Conservation (phyloP, 2,329 filamentous ascomycete species). For the Pseudocercospora pini-densiflorae region DNA sequence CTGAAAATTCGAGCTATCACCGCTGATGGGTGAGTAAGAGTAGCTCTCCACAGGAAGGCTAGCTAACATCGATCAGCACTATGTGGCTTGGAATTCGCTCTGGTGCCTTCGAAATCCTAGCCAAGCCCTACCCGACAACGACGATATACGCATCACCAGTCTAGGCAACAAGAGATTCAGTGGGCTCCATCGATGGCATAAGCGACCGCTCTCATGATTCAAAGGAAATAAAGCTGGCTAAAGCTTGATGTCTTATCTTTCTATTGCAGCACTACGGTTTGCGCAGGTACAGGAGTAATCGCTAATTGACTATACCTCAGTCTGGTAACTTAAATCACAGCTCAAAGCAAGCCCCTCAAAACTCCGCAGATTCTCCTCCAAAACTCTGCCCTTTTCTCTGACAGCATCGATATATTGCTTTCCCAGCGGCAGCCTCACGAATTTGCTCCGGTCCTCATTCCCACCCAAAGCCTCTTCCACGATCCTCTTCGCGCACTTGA, state of each 20-base stretch:
- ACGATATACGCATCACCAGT: too few species aligned
- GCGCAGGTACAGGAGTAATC: too few species aligned
- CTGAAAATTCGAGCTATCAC: background rate
- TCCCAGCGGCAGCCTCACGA: slow-evolving; percentile 3
- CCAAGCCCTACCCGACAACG: background rate
- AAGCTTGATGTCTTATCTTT: too few species aligned
- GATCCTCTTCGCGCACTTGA: background rate
- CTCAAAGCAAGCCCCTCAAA: background rate
- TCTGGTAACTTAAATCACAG: slow-evolving; percentile 3
- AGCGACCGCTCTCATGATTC: too few species aligned
- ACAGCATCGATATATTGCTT: slow-evolving; percentile 2
- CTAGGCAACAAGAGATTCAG: too few species aligned
- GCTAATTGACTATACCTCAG: too few species aligned
- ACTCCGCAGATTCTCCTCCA: background rate
- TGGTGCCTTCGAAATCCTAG: background rate
- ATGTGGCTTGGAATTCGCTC: background rate
- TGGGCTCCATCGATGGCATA: too few species aligned
- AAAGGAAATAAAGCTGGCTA: too few species aligned
- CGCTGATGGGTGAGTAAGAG: background rate
- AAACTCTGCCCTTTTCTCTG: background rate
- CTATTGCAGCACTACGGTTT: too few species aligned
- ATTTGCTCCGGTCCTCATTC: background rate
- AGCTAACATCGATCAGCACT: background rate
- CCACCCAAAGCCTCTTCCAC: background rate
- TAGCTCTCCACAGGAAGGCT: too few species aligned